Evolutionary conservation across 208 protist genomes (phyloP).

Genomic region (Crithidia fasciculata): DNA sequence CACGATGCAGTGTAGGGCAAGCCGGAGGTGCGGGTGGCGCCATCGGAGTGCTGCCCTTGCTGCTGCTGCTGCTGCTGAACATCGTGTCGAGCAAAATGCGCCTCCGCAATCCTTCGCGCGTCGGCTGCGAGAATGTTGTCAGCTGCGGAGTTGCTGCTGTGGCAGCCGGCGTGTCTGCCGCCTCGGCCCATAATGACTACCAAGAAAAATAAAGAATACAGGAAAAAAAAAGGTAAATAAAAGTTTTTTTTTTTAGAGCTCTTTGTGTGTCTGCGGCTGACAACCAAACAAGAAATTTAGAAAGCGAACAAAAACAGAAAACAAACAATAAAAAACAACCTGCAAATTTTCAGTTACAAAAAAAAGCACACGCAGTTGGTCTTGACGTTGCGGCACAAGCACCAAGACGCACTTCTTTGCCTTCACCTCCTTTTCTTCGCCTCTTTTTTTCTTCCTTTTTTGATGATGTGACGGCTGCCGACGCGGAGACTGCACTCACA

Average conservation of each 20-base stretch:
- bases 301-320: conserved; percentile 8
- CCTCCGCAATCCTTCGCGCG: background rate
- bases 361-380: background rate
- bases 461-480: too few species aligned
- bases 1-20: background rate
- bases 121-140: background rate
- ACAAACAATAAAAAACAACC: conserved; percentile 14
- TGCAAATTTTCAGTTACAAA: background rate
- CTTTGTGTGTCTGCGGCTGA: conserved; percentile 7
- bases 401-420: too few species aligned
- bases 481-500: too few species aligned
- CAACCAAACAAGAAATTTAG: background rate
- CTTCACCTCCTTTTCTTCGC: too few species aligned
- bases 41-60: background rate
- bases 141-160: background rate
- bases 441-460: too few species aligned
- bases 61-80: conserved; percentile 1
- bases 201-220: background rate
- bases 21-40: background rate
- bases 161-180: background rate
- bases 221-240: background rate
- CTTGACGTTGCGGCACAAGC: too few species aligned
- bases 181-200: conserved; percentile 9
- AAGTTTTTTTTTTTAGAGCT: background rate
- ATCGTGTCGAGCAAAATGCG: background rate